A percentile compares a stretch with the other conserved stretches of the same genome.
Evolutionary conservation across 225 moss, liverwort and hornwort species (phyloP).

Genomic region (Asterella californica): DNA sequence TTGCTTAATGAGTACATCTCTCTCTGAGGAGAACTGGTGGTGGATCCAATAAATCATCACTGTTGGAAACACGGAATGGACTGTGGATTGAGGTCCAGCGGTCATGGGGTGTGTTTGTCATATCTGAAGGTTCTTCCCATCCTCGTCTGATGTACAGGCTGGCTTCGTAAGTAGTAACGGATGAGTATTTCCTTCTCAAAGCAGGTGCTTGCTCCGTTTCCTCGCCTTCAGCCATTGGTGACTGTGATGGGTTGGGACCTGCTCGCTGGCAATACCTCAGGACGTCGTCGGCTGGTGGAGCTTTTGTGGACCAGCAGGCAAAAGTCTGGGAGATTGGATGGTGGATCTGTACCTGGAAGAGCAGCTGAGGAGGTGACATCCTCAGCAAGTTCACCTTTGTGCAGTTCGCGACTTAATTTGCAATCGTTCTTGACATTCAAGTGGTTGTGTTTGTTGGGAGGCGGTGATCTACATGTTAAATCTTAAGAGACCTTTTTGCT

Average conservation of each 20-base stretch:
- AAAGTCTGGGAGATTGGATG: constrained; percentile 50
- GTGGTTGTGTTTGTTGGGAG: not conserved
- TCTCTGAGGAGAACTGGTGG: too few relatives aligned
- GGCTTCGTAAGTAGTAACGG: constrained; percentile 54
- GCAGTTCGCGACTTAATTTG: not conserved
- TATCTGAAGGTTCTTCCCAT: constrained; percentile 47
- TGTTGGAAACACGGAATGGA: not conserved
- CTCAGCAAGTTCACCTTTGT: not conserved
- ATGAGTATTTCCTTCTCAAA: constrained; percentile 59
- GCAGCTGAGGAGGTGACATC: constrained; percentile 64
- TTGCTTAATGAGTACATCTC: too few relatives aligned
- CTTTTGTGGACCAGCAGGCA: constrained; percentile 79
- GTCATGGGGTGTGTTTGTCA: constrained; percentile 23
- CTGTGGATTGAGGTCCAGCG: not conserved
- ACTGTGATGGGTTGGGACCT: constrained; percentile 99
- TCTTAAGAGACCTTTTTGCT: not conserved
- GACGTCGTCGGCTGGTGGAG: constrained; percentile 83
- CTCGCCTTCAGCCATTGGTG: constrained; percentile 87
- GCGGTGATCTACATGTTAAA: not conserved
- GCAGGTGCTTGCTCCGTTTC: constrained; percentile 86
- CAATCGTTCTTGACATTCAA: not conserved
- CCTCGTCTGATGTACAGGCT: constrained; percentile 54
- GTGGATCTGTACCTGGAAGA: constrained; percentile 52
- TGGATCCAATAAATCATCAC: too few relatives aligned
- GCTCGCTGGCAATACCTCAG: constrained; percentile 79